These are phyloP conservation scores for Myriosclerotinia scirpicola DNA, from an alignment of 2,329 filamentous ascomycete genomes.

Conservation along the genomic window DNA sequence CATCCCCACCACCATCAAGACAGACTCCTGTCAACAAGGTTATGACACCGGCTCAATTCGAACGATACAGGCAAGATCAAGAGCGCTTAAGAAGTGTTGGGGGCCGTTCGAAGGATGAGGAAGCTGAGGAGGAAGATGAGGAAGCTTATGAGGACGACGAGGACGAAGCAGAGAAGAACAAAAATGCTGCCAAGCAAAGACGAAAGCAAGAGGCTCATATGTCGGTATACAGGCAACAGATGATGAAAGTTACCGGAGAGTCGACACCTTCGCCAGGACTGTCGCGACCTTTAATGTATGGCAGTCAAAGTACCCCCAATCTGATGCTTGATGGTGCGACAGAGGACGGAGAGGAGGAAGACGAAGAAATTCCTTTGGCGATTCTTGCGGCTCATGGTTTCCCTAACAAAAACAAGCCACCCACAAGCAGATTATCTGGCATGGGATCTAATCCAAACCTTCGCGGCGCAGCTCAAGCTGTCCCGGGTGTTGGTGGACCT, in stretches of 20 bases:
- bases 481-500: constrained; percentile 50
- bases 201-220: constrained; percentile 89
- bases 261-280: constrained; percentile 48
- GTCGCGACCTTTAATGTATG: constrained; percentile 52
- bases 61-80: constrained; percentile 74
- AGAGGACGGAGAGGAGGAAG: constrained; percentile 66
- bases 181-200: constrained; percentile 71
- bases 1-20: constrained; percentile 25
- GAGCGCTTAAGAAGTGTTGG: constrained; percentile 55
- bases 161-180: constrained; percentile 75
- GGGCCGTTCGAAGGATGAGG: constrained; percentile 50
- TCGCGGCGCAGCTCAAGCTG: constrained; percentile 54
- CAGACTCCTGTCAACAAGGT: constrained; percentile 64
- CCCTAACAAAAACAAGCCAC: constrained; percentile 73
- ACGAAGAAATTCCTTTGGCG: constrained; percentile 83
- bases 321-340: constrained; percentile 45
- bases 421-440: constrained; percentile 52
- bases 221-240: constrained; percentile 86
- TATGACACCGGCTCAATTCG: constrained; percentile 88
- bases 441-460: constrained; percentile 73
- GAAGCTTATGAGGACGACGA: constrained; percentile 71
- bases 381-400: constrained; percentile 90
- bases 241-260: constrained; percentile 94
- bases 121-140: constrained; percentile 61
- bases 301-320: constrained; percentile 63